Base-by-base conservation (phyloP, 1,139 yeast genomes). In the Saccharomyces uvarum region DNA sequence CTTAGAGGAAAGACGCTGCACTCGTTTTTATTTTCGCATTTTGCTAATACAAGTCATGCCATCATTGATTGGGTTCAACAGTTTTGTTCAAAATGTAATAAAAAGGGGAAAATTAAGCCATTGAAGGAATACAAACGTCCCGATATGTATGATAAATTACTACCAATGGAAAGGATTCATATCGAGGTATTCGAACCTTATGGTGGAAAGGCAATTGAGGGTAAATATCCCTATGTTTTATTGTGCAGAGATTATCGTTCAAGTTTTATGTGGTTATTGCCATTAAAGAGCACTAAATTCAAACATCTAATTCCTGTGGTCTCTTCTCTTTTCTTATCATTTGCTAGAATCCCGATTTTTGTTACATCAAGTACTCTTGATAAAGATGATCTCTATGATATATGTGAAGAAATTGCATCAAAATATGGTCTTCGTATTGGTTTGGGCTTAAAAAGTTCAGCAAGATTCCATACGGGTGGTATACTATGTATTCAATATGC, bases 131-230 rank as follows among this genome's bases (percentile, higher is more conserved):
- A 42, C 32, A 59, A 58, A 29, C 61, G 58, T 51, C 51, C 57
- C 9, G 61, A 65, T 54, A 55, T 62, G 7, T 59, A 61, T 51
- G 58, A 59, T 19, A 53, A 58, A 14, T 29, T 64, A 27, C 32
- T 66, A 50, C 69, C 70, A 1, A 56, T 67, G 24, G 73, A 69
- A 47, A 57, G 70, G 50, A 55, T 68, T 7, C 70, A 68, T 48
- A 48, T 70, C 13, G 71, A 69, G 53, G 54, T 66, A 1, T 56
- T 67, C 46, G 56, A 59, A 29, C 66, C 70, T 14, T 63, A 67
- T 56, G 58, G 57, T 7, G 58, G 54, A 27, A 56, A 59, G 29
- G 53, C 55, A 21, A 64, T 69, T 21, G 68, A 63, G 49, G 64
- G 62, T 4, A 63, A 57, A 47, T 68, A 62, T 53, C 57, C 69